Evolutionary conservation across 768 basidiomycete genomes (phyloP).

Genomic region (Hericium erinaceus): DNA sequence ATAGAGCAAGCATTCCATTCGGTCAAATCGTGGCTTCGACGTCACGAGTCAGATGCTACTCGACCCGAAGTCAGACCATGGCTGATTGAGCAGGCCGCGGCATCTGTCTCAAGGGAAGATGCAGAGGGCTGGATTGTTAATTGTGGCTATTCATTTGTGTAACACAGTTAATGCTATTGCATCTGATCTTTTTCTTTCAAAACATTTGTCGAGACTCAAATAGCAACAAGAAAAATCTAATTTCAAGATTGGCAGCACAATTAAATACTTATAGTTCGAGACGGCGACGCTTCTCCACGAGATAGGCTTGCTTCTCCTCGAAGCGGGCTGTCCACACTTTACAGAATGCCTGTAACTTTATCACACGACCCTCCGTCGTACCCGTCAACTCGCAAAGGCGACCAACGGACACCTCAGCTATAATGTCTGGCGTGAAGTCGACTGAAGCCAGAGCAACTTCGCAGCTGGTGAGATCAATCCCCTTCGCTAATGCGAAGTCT

Average conservation of each 20-base stretch:
- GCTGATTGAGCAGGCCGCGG: constrained; percentile 6
- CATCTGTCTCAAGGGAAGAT: neutral
- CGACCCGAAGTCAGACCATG: constrained; percentile 6
- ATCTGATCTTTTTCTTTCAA: neutral
- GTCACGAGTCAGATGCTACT: constrained; percentile 12
- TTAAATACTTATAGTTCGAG: too few relatives aligned
- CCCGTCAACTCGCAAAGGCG: constrained; percentile 12
- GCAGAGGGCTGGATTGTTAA: constrained; percentile 1
- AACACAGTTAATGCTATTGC: neutral
- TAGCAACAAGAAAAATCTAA: neutral
- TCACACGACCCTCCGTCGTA: constrained; percentile 11
- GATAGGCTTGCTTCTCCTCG: constrained; percentile 6
- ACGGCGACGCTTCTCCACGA: neutral
- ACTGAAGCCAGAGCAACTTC: neutral
- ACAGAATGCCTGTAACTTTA: constrained; percentile 9
- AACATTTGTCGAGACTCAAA: neutral
- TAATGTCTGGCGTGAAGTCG: constrained; percentile 14
- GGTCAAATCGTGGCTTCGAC: constrained; percentile 23
- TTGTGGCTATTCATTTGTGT: neutral
- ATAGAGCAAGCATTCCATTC: constrained; percentile 27
- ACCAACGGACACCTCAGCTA: constrained; percentile 9
- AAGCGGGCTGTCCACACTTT: constrained; percentile 9
- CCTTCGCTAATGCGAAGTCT: neutral
- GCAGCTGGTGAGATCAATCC: neutral
- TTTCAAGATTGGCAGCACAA: too few relatives aligned